Base-by-base conservation (phyloP, 495 filamentous ascomycete genomes). In the Penicillium pancosmium region DNA sequence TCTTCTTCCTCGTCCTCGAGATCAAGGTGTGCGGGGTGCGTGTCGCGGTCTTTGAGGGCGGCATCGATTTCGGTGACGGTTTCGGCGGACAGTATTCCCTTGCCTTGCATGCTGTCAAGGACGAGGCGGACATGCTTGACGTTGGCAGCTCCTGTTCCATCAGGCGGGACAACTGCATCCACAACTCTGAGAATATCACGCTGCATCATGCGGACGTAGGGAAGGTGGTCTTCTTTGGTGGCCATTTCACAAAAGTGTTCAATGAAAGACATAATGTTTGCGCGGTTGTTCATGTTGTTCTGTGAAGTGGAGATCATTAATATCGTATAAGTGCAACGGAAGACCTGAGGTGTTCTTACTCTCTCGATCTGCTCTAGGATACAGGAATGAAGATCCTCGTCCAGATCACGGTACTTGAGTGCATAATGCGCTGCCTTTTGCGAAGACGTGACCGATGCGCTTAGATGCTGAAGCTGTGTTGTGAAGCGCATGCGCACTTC, bases 211-310 rank as follows among this genome's bases (percentile, higher is more conserved):
- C 87, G 86, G 16, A 94, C 84, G 68, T 92, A 98, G 25, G 90
- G 86, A 16, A 77, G 68, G 65, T 92, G 84, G 56, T 86, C 82
- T 55, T 96, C 90, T 51, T 85, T 85, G 16, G 84, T 80, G 15
- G 91, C 88, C 80, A 91, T 84, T 67, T 97, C 93, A 74, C 93
- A 91, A 54, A 99, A 88, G 60, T 92, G 88, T 70, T 98, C 93
- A 68, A 98, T 87, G 78, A 99, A 98, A 77, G 94, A 98, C 89
- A 99, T 93, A 72, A 99, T 97, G 67, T 99, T 99, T 33, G 96
- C 95, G 46, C 93, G 82, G 48, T 87, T 96, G 76, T 99, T 99
- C 88, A 98, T 95, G 60, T 88, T 91, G 65, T 90, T 95, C 84
- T 93, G 25, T 3, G n/a, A 47, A 6, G 10, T 19, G 4, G 4